These are phyloP conservation scores for Penicillium sp. DNA, from an alignment of 2,329 filamentous ascomycete genomes.

Conservation along the genomic window DNA sequence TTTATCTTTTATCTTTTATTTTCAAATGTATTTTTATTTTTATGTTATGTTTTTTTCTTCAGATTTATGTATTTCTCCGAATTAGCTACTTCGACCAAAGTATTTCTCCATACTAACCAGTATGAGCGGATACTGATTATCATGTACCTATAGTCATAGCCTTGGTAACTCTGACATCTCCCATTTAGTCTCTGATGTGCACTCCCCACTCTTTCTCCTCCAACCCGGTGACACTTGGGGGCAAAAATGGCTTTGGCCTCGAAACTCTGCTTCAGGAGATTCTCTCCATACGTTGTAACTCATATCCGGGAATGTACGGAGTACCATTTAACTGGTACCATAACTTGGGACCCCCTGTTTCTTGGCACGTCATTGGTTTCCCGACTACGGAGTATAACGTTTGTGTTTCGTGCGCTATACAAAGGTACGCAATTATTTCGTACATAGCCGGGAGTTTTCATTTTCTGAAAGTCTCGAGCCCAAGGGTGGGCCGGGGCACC, in stretches of 20 bases:
- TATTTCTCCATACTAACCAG: not conserved
- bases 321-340: not conserved
- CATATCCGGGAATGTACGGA: not conserved
- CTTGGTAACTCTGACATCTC: not conserved
- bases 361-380: not conserved
- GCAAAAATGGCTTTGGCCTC: not conserved
- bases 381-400: not conserved
- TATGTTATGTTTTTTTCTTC: not conserved
- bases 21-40: not conserved
- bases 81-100: not conserved
- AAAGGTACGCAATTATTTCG: not conserved
- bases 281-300: not conserved
- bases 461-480: no score
- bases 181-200: not conserved
- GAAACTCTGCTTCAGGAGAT: slow-evolving; percentile 1
- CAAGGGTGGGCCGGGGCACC: not conserved
- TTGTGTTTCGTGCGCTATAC: not conserved
- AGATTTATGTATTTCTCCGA: not conserved
- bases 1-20: not conserved
- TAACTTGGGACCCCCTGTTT: not conserved
- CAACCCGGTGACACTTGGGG: not conserved
- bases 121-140: not conserved
- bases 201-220: not conserved
- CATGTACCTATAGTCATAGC: not conserved
- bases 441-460: no score